Evolutionary conservation across 2,329 filamentous ascomycete genomes (phyloP).

Genomic region (Fonsecaea multimorphosa): DNA sequence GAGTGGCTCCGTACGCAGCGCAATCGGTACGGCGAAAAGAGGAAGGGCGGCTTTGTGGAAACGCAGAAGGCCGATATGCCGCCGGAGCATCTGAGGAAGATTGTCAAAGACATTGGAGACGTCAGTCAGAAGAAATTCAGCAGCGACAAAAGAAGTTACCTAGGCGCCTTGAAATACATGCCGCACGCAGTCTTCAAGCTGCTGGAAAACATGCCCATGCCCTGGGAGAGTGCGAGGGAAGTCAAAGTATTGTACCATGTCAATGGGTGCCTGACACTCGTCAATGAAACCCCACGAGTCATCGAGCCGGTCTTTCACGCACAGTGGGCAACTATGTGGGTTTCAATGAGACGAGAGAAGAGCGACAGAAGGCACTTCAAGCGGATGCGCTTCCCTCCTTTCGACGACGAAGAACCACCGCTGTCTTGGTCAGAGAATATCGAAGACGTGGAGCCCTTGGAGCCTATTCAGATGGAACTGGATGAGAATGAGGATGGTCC

Average conservation of each 20-base stretch:
- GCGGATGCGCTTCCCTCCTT: constrained; percentile 97
- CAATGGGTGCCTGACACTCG: constrained; percentile 93
- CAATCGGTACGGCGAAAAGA: constrained; percentile 94
- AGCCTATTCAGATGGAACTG: constrained; percentile 98
- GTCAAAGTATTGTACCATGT: constrained; percentile 99
- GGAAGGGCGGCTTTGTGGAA: constrained; percentile 94
- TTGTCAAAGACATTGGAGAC: constrained; percentile 97
- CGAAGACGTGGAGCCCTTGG: constrained; percentile 94
- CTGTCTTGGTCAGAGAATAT: constrained; percentile 99
- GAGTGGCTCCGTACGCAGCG: constrained; percentile 94
- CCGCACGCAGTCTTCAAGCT: constrained; percentile 97
- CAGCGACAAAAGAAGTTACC: constrained; percentile 95
- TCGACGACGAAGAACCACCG: constrained; percentile 97
- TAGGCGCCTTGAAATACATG: constrained; percentile 98
- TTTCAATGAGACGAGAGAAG: constrained; percentile 97
- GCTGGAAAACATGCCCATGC: constrained; percentile 99
- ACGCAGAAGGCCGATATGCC: constrained; percentile 99
- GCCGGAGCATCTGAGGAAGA: constrained; percentile 96
- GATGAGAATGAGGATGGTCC: constrained; percentile 91
- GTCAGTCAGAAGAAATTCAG: constrained; percentile 99
- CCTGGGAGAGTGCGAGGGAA: constrained; percentile 94
- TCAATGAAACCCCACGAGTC: constrained; percentile 94
- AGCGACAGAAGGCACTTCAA: constrained; percentile 96
- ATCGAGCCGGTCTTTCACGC: constrained; percentile 98
- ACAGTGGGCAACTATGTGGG: constrained; percentile 99